Percentiles rank a stretch among this genome's conserved stretches.
Evolutionary conservation across 116 monocot species (phyloP).

Genomic region (Papilionanthe hybrid): DNA sequence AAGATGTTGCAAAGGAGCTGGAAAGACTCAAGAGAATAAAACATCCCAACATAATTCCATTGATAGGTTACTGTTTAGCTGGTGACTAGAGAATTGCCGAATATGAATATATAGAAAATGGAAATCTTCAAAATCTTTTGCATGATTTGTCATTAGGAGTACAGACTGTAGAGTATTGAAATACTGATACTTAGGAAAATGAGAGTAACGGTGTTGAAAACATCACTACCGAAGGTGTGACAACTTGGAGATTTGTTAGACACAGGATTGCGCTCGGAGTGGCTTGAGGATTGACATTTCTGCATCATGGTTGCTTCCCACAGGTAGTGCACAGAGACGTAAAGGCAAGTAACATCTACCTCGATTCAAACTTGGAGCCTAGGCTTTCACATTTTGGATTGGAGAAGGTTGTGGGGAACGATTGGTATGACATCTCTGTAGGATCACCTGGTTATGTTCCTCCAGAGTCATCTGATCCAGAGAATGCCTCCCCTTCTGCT

Average conservation of each 20-base stretch:
- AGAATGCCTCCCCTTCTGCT: slow-evolving; percentile 13
- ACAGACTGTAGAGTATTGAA: slow-evolving; percentile 67
- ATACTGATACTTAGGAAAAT: slow-evolving; percentile 64
- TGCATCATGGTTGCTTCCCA: slow-evolving; percentile 86
- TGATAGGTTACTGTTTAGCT: slow-evolving; percentile 73
- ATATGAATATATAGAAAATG: slow-evolving; percentile 92
- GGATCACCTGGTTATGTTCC: too few relatives aligned
- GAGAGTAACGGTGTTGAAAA: slow-evolving; percentile 32
- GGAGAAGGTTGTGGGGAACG: too few relatives aligned
- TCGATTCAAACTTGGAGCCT: slow-evolving; percentile 66
- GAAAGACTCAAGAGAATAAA: slow-evolving; percentile 68
- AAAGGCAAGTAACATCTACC: slow-evolving; percentile 72
- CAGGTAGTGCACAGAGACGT: slow-evolving; percentile 78
- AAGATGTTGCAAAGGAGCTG: slow-evolving; percentile 61
- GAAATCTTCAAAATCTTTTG: slow-evolving; percentile 72
- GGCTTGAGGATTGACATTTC: slow-evolving; percentile 70
- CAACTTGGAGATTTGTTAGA: slow-evolving; percentile 75
- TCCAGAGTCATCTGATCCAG: too few relatives aligned
- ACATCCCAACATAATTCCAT: slow-evolving; percentile 72
- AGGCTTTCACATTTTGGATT: too few relatives aligned
- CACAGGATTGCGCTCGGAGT: slow-evolving; percentile 73
- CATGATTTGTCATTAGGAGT: slow-evolving; percentile 59
- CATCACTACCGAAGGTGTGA: slow-evolving; percentile 48
- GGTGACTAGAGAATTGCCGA: slow-evolving; percentile 75
- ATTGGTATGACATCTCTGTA: too few relatives aligned